Evolutionary conservation across 2,329 filamentous ascomycete genomes (phyloP).

Genomic region (Ambrosiella cleistominuta): DNA sequence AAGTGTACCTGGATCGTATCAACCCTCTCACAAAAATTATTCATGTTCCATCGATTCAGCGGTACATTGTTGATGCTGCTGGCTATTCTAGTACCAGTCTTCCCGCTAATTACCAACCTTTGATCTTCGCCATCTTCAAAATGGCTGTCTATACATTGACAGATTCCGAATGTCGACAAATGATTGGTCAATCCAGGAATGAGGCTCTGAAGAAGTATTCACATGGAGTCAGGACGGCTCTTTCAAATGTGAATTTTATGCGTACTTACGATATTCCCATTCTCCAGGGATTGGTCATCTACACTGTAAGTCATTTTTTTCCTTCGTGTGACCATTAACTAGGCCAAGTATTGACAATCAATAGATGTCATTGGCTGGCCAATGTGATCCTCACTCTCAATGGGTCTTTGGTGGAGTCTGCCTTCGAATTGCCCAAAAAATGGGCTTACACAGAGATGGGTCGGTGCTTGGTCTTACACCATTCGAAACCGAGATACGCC

Average conservation of each 20-base stretch:
- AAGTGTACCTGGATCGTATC: conserved; percentile 55
- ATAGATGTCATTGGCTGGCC: conserved; percentile 37
- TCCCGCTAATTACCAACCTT: conserved; percentile 39
- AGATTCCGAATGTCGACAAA: conserved; percentile 35
- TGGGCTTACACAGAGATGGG: conserved; percentile 49
- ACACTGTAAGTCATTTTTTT: conserved; percentile 26
- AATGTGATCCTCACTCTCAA: conserved; percentile 39
- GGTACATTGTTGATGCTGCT: conserved; percentile 44
- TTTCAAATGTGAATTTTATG: conserved; percentile 38
- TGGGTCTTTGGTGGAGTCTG: conserved; percentile 45
- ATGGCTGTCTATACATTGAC: conserved; percentile 39
- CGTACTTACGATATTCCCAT: conserved; percentile 39
- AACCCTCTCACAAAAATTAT: conserved; percentile 57
- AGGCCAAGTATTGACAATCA: not conserved
- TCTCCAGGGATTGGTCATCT: conserved; percentile 41
- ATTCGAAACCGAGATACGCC: conserved; percentile 50
- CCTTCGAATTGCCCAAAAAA: conserved; percentile 47
- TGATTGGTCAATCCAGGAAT: conserved; percentile 32
- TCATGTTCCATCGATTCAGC: conserved; percentile 53
- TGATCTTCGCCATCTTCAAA: conserved; percentile 49
- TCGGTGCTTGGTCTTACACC: conserved; percentile 36
- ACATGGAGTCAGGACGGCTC: conserved; percentile 30
- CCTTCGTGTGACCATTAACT: too few species aligned
- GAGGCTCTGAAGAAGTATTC: conserved; percentile 34
- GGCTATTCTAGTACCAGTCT: conserved; percentile 32